Base-by-base conservation (phyloP, 1,284 basidiomycete species). In the Austroboletus sp. region DNA sequence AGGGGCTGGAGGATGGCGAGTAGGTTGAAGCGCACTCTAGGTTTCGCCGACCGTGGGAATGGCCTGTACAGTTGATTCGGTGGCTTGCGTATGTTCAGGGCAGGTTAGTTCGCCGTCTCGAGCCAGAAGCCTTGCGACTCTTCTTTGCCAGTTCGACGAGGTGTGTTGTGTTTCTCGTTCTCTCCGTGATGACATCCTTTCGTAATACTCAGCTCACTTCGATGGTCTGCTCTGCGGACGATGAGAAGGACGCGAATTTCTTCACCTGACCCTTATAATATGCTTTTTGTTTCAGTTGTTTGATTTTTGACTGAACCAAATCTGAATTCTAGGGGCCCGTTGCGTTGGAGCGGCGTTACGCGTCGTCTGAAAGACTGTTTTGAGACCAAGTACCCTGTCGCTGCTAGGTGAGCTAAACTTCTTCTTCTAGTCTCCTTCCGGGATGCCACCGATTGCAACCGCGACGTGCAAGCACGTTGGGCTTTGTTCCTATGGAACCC, bases 201-300 rank as follows among this genome's bases (percentile, higher is more conserved):
- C 72, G 72, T 73, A 60, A 48, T 70, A 76, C 76, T 78, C 76
- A 78, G 76, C 77, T 78, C 77, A 78, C 77, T 78, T 78, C 76
- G 77, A 79, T 49, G 13, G 61, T 59, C 61, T 68, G 60, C 56
- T 43, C 23, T 37, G 54, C 61, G 49, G 72, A 65, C 64, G 49
- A 72, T 73, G 77, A 78, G 77, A 79, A 72, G 63, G 74, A 74
- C 50, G 55, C 71, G 69, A 70, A 31, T 54, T 56, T 21, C 62
- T 56, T 19, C 57, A 1, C 41, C 75, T 74, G 74, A 74, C 31
- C 44, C 40, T 43, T 52, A 44, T 32, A 38, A n/a, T 40, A 8
- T 23, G 23, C 25, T 26, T 26, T 11, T 26, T 9, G 11, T 11
- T 10, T 27, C 9, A 31, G 36, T 15, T 44, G 19, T 40, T 49